Percentiles rank a stretch among this genome's conserved stretches.
These are phyloP conservation scores for Penicillium coprophilum DNA, from an alignment of 495 filamentous ascomycete genomes.

Conservation along the genomic window DNA sequence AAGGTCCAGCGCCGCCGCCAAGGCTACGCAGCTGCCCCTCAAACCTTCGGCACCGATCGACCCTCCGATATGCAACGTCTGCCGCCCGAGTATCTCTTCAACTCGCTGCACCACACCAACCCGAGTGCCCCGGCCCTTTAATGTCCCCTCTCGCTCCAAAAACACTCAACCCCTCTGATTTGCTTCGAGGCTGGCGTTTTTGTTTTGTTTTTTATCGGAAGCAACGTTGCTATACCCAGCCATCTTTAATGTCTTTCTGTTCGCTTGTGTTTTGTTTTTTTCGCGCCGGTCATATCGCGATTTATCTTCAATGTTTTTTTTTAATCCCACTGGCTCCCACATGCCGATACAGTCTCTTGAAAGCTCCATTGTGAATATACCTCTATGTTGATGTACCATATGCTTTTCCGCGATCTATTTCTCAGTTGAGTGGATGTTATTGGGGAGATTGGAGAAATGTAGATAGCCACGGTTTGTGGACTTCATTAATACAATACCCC, in stretches of 20 bases:
- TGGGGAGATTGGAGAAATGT: conserved; percentile 24
- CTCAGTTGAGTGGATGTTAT: conserved; percentile 14
- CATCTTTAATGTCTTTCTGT: conserved; percentile 36
- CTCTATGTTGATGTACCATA: conserved; percentile 26
- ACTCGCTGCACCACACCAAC: conserved; percentile 45
- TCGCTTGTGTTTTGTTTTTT: conserved; percentile 18
- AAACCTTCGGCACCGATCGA: conserved; percentile 66
- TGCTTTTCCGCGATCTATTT: conserved; percentile 15
- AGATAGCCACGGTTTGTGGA: conserved; percentile 35
- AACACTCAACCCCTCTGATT: conserved; percentile 22
- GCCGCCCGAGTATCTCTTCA: conserved; percentile 79
- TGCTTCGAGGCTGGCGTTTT: conserved; percentile 36
- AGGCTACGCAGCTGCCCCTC: conserved; percentile 82
- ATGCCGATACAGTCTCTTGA: not conserved
- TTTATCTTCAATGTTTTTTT: not conserved
- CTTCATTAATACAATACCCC: conserved; percentile 19
- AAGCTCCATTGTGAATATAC: conserved; percentile 15
- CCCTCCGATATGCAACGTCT: conserved; percentile 74
- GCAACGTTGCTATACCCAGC: conserved; percentile 36
- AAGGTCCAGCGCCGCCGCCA: conserved; percentile 79
- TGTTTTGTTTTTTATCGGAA: conserved; percentile 24
- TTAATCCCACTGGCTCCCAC: not conserved
- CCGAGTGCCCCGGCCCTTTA: conserved; percentile 41
- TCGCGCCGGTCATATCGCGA: conserved; percentile 23
- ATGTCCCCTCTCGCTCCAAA: conserved; percentile 20